Evolutionary conservation across 2,329 filamentous ascomycete species (phyloP), one percentile per base, ranked within the genome.

Genomic region (Ophiocordyceps sinensis): DNA sequence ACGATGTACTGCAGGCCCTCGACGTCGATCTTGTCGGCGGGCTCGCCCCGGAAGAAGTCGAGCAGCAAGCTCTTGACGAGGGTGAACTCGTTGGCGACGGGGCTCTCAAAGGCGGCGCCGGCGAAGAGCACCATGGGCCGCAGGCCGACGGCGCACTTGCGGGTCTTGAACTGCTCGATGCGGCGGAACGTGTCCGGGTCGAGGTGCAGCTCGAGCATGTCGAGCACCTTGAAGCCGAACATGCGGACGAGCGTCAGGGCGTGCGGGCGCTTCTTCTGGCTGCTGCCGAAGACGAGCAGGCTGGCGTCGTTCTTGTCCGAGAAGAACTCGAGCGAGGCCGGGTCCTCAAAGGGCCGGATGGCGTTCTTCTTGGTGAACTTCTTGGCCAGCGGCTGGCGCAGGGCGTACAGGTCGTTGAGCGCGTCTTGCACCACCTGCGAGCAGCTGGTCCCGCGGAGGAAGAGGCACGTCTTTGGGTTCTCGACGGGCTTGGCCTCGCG

Each of bases 331-430:
- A 96, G 75, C 41, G 83, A 89, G 26, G 81, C 71, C 48, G 83
- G 68, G 59, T 93, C 87, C 62, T 95, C 89, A 62, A 98, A 98
- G 2, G 91, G 91, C 62, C 91, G 87, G 53, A 94, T 82, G 51
- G 79, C 73, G 64, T 98, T 98, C 70, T 96, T 96, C 75, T 96
- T 98, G 64, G 79, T 85, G 68, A 98, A 94, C 51, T 88, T 87
- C 62, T 93, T 82, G 48, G 81, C 80, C 46, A 89, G 73, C 3
- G 88, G 87, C 55, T 83, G 79, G 53, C 89, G 88, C 56, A 98
- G 71, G 38, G 85, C 75, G 63, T 86, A 77, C 43, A 98, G 75
- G 54, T 95, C 91, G 50, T 78, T 82, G 46, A 95, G 70, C 43
- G 86, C 85, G 52, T 89, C 81, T 63, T 93, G 80, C 43, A 87